These are phyloP conservation scores for Linnemannia schmuckeri DNA, from an alignment of 192 early-diverging fungal genomes.

Conservation along the genomic window DNA sequence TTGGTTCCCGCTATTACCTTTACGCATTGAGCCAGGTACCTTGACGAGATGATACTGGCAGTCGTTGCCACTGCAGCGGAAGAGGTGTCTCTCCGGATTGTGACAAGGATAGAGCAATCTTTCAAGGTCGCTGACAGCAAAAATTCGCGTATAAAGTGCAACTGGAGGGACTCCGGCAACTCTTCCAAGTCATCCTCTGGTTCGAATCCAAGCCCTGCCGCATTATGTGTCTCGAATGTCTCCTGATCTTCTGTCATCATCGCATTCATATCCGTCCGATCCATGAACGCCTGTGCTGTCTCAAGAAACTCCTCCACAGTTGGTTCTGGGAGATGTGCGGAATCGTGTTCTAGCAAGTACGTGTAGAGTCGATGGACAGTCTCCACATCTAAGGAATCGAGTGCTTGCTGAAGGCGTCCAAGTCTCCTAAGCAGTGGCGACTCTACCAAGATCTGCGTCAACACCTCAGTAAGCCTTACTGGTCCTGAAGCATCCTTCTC, in stretches of 20 bases:
- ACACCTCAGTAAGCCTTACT: conserved; percentile 33
- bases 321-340: conserved; percentile 36
- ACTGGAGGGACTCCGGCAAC: conserved; percentile 1
- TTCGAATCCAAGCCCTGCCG: conserved; percentile 51
- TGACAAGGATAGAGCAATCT: conserved; percentile 80
- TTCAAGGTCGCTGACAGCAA: conserved; percentile 81
- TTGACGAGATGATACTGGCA: not conserved
- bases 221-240: conserved; percentile 26
- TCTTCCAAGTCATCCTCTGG: conserved; percentile 43
- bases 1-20: no score
- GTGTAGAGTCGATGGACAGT: conserved; percentile 53
- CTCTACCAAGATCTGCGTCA: conserved; percentile 58
- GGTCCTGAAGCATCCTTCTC: not conserved
- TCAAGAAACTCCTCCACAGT: conserved; percentile 59
- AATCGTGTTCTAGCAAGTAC: not conserved
- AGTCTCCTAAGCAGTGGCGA: conserved; percentile 64
- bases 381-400: conserved; percentile 74
- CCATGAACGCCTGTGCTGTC: conserved; percentile 47
- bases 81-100: conserved; percentile 43
- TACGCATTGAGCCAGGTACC: not conserved
- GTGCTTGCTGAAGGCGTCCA: conserved; percentile 58
- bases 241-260: conserved; percentile 38
- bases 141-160: conserved; percentile 74
- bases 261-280: conserved; percentile 45
- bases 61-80: conserved; percentile 12